Percentiles rank a stretch among this genome's conserved stretches.
Evolutionary conservation across 768 basidiomycete genomes (phyloP).

Genomic region (Rhodotorula graminis): DNA sequence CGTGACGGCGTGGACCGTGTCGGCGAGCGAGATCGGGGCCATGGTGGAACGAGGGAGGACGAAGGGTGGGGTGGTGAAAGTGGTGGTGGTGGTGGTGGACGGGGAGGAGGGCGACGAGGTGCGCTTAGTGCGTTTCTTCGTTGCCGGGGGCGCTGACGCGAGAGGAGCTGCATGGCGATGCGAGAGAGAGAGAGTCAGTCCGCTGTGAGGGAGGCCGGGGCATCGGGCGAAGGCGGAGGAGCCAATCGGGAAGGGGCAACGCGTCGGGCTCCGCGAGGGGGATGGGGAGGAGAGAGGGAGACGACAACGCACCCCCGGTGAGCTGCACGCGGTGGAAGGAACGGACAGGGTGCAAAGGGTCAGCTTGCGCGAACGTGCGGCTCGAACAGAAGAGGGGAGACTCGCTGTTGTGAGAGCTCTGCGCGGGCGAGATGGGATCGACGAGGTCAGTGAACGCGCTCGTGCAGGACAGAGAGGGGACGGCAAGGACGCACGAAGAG

Average conservation of each 20-base stretch:
- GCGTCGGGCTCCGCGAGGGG: too few species aligned
- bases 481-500: constrained; percentile 15
- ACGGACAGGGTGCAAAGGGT: not conserved
- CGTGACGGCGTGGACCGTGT: not conserved
- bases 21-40: constrained; percentile 30
- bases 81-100: too few species aligned
- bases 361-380: not conserved
- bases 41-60: constrained; percentile 7
- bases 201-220: too few species aligned
- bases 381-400: not conserved
- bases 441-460: not conserved
- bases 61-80: constrained; percentile 9
- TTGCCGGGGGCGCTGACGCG: constrained; percentile 12
- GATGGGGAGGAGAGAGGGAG: not conserved
- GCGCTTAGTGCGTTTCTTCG: constrained; percentile 11
- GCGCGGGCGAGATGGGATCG: not conserved
- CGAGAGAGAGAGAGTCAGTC: not conserved
- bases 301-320: not conserved
- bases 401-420: not conserved
- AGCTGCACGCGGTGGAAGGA: not conserved
- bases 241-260: not conserved
- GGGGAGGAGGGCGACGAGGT: too few species aligned
- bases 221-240: not conserved
- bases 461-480: not conserved
- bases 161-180: not conserved